Evolutionary conservation across 352 stramenopile genomes (phyloP).

Genomic region (Globisporangium paroecandrum): DNA sequence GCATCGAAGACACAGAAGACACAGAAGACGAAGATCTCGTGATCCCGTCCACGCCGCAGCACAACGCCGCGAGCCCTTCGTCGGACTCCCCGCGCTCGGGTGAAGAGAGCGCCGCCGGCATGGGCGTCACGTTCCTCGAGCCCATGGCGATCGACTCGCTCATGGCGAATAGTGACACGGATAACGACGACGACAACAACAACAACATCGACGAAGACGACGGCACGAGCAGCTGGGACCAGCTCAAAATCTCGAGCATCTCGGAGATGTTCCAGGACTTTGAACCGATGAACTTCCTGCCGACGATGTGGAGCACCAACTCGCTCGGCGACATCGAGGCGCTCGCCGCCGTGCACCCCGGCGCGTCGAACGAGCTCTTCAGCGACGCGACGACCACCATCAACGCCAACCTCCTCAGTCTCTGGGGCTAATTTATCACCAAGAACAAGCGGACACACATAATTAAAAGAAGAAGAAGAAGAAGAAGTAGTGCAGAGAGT

Average conservation of each 20-base stretch:
- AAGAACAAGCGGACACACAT: constrained; percentile 5
- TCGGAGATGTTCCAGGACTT: constrained; percentile 49
- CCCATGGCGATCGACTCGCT: constrained; percentile 23
- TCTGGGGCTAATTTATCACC: constrained; percentile 21
- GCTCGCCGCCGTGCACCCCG: constrained; percentile 19
- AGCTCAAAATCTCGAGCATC: constrained; percentile 26
- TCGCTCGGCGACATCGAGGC: constrained; percentile 38
- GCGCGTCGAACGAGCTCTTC: constrained; percentile 33
- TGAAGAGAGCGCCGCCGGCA: constrained; percentile 18
- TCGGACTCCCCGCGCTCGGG: constrained; percentile 37
- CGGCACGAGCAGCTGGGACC: constrained; percentile 17
- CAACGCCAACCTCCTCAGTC: constrained; percentile 15
- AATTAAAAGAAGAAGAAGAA: constrained; percentile 9
- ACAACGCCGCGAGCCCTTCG: constrained; percentile 17
- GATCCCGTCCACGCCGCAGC: constrained; percentile 15
- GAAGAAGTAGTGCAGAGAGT: constrained; percentile 2
- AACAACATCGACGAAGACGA: not conserved
- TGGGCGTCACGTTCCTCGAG: constrained; percentile 21
- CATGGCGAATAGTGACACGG: constrained; percentile 20
- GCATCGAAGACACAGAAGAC: constrained; percentile 7
- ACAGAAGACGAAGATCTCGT: constrained; percentile 7
- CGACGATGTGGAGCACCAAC: constrained; percentile 51
- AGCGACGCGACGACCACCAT: constrained; percentile 16
- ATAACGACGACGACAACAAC: not conserved
- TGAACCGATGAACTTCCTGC: constrained; percentile 31